Evolutionary conservation across 176 grass and related monocot genomes (phyloP), one percentile per base, ranked within the genome.

Genomic region (Dactylis glomerata): DNA sequence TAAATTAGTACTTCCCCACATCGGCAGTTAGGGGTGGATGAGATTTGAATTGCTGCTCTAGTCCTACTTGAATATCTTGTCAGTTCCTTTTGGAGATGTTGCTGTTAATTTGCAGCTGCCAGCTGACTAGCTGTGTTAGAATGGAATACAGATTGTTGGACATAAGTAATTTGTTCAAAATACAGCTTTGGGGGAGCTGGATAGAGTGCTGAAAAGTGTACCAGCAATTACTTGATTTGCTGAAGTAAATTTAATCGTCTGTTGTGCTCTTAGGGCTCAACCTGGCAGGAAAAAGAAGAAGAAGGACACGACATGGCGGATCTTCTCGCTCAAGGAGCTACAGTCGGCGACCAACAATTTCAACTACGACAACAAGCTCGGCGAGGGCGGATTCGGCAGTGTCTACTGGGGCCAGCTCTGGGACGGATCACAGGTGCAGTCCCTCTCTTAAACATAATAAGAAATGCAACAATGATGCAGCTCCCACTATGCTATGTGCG

Each of bases 371-470:
- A 97, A 97, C 81, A 97, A 97, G 87, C 85, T 97, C 3, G 95
- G 95, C 3, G 92, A 97, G 73, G 95, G 95, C 44, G 95, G 92
- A 45, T 97, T 97, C 12, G 95, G 95, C 19, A 97, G 92, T 57
- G 95, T 97, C 40, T 97, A 97, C 57, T 97, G 95, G 95, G 95
- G 95, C 79, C 92, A 94, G 88, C 95, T 97, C 33, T 94, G 90
- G 92, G 92, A 94, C 56, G 95, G 95, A 65, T 91, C 95, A 68
- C 95, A 97, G 92, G 95, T 97, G 79, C 44, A 56, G 49, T 81
- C 36, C 66, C 83, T 57, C 81, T 73, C 73, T 49, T 82, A 68
- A 72, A 38, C 32, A 46, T 67, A 64, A 46, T 67, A 64, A 28
- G 11, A 65, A 68, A 77, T 31, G 2, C 6, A 12, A 33, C 1